Base-by-base conservation (phyloP, 352 stramenopile genomes). In the Phytophthora europaea region DNA sequence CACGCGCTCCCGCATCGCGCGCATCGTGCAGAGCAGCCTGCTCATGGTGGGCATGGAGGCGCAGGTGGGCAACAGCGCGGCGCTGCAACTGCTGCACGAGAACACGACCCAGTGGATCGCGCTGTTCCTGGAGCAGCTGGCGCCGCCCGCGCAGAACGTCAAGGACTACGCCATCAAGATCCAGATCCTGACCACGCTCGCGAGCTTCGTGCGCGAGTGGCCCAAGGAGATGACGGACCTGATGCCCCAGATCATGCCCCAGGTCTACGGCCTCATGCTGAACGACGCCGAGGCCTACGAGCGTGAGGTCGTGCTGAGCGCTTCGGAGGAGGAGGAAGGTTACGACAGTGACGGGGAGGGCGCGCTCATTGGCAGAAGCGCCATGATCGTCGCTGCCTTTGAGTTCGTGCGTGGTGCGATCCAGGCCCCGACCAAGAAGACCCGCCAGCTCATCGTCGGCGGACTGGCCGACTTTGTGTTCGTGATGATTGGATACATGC, bases 41-140 rank as follows among this genome's bases (percentile, higher is more conserved):
- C 70, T 92, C 6, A 94, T 94, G 85, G 83, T 94, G 50, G 87
- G 87, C n/a, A 94, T 95, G 78, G 86, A 94, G 56, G 87, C 89
- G 6, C 85, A 94, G 55, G 79, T 93, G n/a, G 89, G 89, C 38
- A 93, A 93, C 57, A 60, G 61, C 4, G 71, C 71, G 40, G 89
- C 89, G 18, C 61, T 78, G 48, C 79, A 87, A 65, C 66, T 95
- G 45, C 76, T 95, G 56, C 84, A 92, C 18, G 77, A 78, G 45
- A 92, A 92, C 70, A 83, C 85, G 40, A 80, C 76, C 33, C 84
- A 86, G 52, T 95, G 88, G 88, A 93, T 95, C 69, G 67, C 75
- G 0, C 73, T 93, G 15, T 91, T 95, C 66, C 68, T 94, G 13
- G 70, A 81, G 23, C 79, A 93, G 22, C 72, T 95, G 1, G 59